Percentiles rank a stretch among this genome's conserved stretches.
phyloP scores from a whole-genome alignment of 352 stramenopile species.

The Aphanomyces invadans region DNA sequence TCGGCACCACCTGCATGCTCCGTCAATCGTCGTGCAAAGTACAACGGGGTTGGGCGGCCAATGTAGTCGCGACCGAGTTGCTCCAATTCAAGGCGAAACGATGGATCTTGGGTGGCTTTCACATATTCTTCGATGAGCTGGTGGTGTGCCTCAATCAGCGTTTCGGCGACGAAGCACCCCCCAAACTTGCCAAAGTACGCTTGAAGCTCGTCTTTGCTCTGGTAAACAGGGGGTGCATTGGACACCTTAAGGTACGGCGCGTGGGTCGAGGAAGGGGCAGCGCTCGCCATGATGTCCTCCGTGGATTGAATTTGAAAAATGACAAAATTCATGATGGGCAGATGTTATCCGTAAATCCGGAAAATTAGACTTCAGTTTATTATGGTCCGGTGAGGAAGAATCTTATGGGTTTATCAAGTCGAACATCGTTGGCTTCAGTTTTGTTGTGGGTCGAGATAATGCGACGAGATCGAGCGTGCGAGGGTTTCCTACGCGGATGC shows the following conservation, averaged over 20 bases:
- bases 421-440: conserved; percentile 6
- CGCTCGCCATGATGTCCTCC: background rate
- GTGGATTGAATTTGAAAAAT: background rate
- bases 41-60: conserved; percentile 92
- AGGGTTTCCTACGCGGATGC: no score
- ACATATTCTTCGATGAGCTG: conserved; percentile 94
- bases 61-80: conserved; percentile 93
- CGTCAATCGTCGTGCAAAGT: conserved; percentile 94
- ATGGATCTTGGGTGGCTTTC: conserved; percentile 89
- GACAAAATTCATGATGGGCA: background rate
- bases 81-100: conserved; percentile 93
- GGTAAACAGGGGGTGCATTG: conserved; percentile 69
- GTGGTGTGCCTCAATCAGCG: conserved; percentile 92
- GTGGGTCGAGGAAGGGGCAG: background rate
- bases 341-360: background rate
- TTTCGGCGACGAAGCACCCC: conserved; percentile 97
- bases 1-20: conserved; percentile 86
- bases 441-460: conserved; percentile 16
- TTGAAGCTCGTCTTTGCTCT: conserved; percentile 47
- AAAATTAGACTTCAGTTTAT: conserved; percentile 1
- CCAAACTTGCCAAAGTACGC: conserved; percentile 92
- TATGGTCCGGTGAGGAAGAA: background rate
- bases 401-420: background rate
- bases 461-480: background rate
- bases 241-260: conserved; percentile 50